Evolutionary conservation across 2,329 filamentous ascomycete species (phyloP).

Genomic region (Penicillium vulpinum): DNA sequence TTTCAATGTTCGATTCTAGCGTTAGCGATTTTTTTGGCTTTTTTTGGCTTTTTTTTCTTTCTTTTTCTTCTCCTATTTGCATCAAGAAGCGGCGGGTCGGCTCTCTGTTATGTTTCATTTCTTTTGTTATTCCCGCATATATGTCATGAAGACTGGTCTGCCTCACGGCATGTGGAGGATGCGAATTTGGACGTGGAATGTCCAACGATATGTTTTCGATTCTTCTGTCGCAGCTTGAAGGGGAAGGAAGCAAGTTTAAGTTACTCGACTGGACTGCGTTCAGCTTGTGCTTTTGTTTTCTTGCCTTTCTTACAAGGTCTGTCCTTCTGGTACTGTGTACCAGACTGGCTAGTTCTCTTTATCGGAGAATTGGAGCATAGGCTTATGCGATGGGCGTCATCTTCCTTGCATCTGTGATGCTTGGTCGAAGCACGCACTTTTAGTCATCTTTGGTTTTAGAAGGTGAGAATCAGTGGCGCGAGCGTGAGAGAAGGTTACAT

Average conservation of each 20-base stretch:
- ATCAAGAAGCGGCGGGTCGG: conserved; percentile 51
- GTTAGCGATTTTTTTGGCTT: conserved; percentile 43
- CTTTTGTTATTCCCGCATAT: conserved; percentile 43
- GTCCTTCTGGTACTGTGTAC: conserved; percentile 42
- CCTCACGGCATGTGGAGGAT: conserved; percentile 49
- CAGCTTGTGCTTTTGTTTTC: conserved; percentile 12
- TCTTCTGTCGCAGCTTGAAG: conserved; percentile 31
- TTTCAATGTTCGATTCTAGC: conserved; percentile 48
- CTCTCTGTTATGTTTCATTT: conserved; percentile 43
- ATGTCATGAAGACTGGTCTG: conserved; percentile 52
- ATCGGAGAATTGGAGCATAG: conserved; percentile 18
- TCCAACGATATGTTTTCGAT: conserved; percentile 33
- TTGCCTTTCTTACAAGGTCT: conserved; percentile 33
- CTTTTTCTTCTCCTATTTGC: conserved; percentile 32
- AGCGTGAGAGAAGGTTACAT: neutral
- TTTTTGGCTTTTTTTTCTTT: conserved; percentile 23
- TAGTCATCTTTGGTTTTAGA: conserved; percentile 11
- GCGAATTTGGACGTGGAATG: conserved; percentile 45
- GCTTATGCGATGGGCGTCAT: conserved; percentile 22
- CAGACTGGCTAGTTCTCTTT: conserved; percentile 34
- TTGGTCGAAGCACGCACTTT: conserved; percentile 21
- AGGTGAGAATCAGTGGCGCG: conserved; percentile 4
- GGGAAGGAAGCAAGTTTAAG: neutral
- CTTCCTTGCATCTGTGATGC: conserved; percentile 39
- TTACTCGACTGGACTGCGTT: conserved; percentile 22